Percentiles rank a stretch among this genome's conserved stretches.
Evolutionary conservation across 257 asterid genomes (phyloP).

Genomic region (Anisodus tanguticus): DNA sequence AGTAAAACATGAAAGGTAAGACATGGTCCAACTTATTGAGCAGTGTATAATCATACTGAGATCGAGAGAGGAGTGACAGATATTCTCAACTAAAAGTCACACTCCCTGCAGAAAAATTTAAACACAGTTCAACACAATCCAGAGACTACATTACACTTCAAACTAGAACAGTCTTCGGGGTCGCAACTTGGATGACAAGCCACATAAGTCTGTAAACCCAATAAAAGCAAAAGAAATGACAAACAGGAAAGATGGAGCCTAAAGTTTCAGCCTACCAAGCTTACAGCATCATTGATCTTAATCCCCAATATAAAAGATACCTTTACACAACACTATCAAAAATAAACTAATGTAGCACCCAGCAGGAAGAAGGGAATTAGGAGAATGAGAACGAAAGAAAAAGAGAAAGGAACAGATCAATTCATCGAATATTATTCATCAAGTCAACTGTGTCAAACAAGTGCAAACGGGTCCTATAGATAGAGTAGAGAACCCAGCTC

Average conservation of each 20-base stretch:
- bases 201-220: not conserved
- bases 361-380: not conserved
- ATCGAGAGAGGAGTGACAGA: constrained; percentile 18
- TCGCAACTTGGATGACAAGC: not conserved
- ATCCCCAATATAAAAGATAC: not conserved
- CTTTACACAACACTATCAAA: constrained; percentile 2
- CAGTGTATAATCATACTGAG: not conserved
- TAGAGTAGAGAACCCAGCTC: constrained; percentile 8
- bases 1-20: constrained; percentile 17
- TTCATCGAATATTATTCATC: not conserved
- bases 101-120: not conserved
- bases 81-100: not conserved
- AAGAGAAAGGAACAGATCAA: not conserved
- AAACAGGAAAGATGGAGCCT: not conserved
- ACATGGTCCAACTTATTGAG: not conserved
- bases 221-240: constrained; percentile 13
- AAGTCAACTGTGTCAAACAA: not conserved
- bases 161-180: constrained; percentile 8
- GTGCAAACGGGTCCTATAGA: not conserved
- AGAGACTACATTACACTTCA: not conserved
- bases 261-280: constrained; percentile 9
- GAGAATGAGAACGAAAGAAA: not conserved
- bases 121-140: not conserved
- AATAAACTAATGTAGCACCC: not conserved
- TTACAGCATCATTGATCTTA: not conserved